Evolutionary conservation across 169 alveolate genomes (phyloP).

Genomic region (Cyclospora cayetanensis): DNA sequence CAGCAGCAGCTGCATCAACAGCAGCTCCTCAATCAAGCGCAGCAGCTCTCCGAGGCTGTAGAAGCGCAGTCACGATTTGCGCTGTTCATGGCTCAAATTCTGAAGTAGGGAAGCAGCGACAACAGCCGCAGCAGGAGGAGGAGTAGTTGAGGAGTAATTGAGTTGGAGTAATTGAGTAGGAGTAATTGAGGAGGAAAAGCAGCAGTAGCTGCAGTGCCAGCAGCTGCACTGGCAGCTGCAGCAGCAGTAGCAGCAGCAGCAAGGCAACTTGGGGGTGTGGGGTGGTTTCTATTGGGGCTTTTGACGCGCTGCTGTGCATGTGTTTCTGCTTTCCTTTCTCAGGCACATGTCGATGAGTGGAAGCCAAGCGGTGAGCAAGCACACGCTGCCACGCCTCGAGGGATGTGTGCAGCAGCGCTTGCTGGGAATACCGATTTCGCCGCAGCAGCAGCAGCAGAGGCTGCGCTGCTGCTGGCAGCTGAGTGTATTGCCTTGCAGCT

Average conservation of each 20-base stretch:
- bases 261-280: too few relatives aligned
- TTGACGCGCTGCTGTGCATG: neutral
- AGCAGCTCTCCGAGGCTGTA: constrained; percentile 41
- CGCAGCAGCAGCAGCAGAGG: neutral
- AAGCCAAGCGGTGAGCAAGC: neutral
- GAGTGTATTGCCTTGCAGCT: constrained; percentile 8
- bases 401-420: neutral
- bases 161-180: too few relatives aligned
- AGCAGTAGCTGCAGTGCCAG: constrained; percentile 31
- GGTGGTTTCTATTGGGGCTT: neutral
- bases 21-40: constrained; percentile 46
- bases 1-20: constrained; percentile 47
- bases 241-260: constrained; percentile 10
- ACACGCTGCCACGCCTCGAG: neutral
- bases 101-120: neutral
- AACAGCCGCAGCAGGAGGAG: neutral
- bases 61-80: constrained; percentile 44
- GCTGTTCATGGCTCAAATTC: constrained; percentile 25
- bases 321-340: neutral
- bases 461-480: neutral
- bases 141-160: neutral
- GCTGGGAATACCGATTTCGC: neutral
- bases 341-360: constrained; percentile 51
- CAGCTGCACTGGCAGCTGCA: neutral
- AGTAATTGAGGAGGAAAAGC: too few relatives aligned